Evolutionary conservation across 208 protist species (phyloP).

Genomic region (Angomonas deanei): DNA sequence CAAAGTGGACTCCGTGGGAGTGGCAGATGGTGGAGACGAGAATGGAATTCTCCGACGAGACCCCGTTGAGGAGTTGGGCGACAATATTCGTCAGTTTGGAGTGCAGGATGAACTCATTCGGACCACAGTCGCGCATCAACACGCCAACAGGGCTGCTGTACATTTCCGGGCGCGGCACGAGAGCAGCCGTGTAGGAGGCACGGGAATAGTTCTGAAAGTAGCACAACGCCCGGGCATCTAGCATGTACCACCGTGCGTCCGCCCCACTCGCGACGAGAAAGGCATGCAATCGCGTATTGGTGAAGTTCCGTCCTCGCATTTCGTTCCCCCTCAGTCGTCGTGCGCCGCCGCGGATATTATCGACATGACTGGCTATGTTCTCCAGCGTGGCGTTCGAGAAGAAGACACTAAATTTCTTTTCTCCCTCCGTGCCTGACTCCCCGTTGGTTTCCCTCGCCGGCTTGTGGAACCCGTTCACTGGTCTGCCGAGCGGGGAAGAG

Average conservation of each 20-base stretch:
- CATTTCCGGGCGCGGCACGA: conserved; percentile 36
- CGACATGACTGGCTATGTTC: neutral
- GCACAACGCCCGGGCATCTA: conserved; percentile 34
- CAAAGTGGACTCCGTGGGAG: conserved; percentile 39
- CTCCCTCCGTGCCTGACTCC: neutral
- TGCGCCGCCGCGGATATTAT: neutral
- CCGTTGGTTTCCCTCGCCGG: neutral
- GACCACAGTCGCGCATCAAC: conserved; percentile 18
- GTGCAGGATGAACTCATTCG: conserved; percentile 41
- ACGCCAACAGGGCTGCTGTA: conserved; percentile 21
- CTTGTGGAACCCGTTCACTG: neutral
- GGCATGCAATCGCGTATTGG: conserved; percentile 9
- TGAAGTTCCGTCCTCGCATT: conserved; percentile 5
- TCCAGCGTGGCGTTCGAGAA: neutral
- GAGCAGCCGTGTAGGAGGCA: conserved; percentile 15
- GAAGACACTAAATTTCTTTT: neutral
- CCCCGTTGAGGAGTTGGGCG: conserved; percentile 29
- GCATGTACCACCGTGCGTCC: conserved; percentile 49
- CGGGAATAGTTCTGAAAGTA: conserved; percentile 31
- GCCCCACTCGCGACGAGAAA: conserved; percentile 26
- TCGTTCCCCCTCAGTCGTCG: neutral
- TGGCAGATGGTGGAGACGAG: conserved; percentile 40
- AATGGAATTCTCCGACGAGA: conserved; percentile 18
- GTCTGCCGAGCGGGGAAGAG: neutral
- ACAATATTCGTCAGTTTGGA: conserved; percentile 40